A percentile compares a stretch with the other conserved stretches of the same genome.
These are phyloP conservation scores for Naganishia liquefaciens DNA, from an alignment of 1,284 basidiomycete species.

Conservation along the genomic window DNA sequence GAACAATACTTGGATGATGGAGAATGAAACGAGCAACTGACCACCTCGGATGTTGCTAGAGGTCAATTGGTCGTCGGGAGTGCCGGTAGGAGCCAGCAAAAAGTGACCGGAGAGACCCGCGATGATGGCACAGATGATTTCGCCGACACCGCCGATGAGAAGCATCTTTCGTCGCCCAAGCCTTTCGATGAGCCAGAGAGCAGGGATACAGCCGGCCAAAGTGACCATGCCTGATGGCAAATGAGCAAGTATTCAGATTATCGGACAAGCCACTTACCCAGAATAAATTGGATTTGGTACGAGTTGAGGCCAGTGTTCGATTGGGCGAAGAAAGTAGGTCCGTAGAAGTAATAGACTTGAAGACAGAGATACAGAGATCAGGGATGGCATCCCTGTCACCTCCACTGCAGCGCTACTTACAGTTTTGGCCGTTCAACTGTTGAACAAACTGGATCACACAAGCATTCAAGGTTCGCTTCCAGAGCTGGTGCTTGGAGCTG, in stretches of 20 bases:
- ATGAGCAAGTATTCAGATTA: slow-evolving; percentile 58
- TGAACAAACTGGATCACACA: slow-evolving; percentile 75
- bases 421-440: slow-evolving; percentile 61
- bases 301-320: slow-evolving; percentile 68
- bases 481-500: slow-evolving; percentile 66
- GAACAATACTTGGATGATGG: slow-evolving; percentile 71
- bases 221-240: slow-evolving; percentile 45
- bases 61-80: slow-evolving; percentile 52
- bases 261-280: slow-evolving; percentile 64
- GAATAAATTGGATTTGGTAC: slow-evolving; percentile 70
- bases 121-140: slow-evolving; percentile 55
- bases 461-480: slow-evolving; percentile 65
- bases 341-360: slow-evolving; percentile 8
- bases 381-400: slow-evolving; percentile 19
- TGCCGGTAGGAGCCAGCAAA: slow-evolving; percentile 62
- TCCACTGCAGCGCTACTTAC: slow-evolving; percentile 16
- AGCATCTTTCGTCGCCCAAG: slow-evolving; percentile 54
- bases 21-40: slow-evolving; percentile 66
- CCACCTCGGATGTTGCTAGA: slow-evolving; percentile 59
- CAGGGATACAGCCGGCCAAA: slow-evolving; percentile 44
- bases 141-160: slow-evolving; percentile 65
- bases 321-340: slow-evolving; percentile 72
- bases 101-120: slow-evolving; percentile 72
- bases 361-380: slow-evolving; percentile 24
- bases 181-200: slow-evolving; percentile 48